A percentile compares a stretch with the other conserved stretches of the same genome.
Conservation (phyloP, 352 stramenopile genomes). For the Globisporangium parvum region DNA sequence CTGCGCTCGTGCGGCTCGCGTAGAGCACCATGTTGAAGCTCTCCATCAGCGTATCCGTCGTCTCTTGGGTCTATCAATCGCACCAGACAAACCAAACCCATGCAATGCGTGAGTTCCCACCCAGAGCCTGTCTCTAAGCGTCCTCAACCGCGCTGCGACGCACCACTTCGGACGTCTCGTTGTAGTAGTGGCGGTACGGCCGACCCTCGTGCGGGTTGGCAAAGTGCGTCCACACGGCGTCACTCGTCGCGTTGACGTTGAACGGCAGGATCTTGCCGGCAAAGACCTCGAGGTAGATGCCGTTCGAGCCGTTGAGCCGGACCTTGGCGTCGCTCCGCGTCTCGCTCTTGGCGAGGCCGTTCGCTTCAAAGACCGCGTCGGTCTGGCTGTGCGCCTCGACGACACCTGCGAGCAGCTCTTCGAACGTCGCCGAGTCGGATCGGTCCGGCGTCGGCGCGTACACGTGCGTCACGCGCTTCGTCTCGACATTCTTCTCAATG, state of each 20-base stretch:
- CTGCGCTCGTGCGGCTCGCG: constrained; percentile 32
- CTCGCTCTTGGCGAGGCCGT: too few relatives aligned
- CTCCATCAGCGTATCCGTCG: constrained; percentile 44
- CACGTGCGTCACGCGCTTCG: constrained; percentile 15
- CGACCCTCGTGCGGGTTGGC: too few relatives aligned
- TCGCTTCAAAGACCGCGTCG: constrained; percentile 31
- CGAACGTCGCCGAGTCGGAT: constrained; percentile 24
- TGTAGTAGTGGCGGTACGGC: constrained; percentile 34
- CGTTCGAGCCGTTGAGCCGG: constrained; percentile 12
- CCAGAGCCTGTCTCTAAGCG: too few relatives aligned
- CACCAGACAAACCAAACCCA: too few relatives aligned
- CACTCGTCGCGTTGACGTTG: constrained; percentile 19
- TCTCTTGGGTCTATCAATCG: constrained; percentile 42
- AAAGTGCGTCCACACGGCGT: too few relatives aligned
- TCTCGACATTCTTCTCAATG: constrained; percentile 11
- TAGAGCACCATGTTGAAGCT: constrained; percentile 53
- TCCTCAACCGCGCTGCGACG: constrained; percentile 21
- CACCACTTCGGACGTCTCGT: constrained; percentile 9
- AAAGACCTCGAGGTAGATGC: constrained; percentile 45
- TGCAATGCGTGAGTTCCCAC: too few relatives aligned
- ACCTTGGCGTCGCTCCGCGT: constrained; percentile 10
- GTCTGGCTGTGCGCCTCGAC: constrained; percentile 26
- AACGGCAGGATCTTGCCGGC: constrained; percentile 43
- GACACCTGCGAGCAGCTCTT: constrained; percentile 24
- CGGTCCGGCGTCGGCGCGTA: too few relatives aligned